Base-by-base conservation (phyloP, 352 stramenopile species). In the Globisporangium okanoganense region DNA sequence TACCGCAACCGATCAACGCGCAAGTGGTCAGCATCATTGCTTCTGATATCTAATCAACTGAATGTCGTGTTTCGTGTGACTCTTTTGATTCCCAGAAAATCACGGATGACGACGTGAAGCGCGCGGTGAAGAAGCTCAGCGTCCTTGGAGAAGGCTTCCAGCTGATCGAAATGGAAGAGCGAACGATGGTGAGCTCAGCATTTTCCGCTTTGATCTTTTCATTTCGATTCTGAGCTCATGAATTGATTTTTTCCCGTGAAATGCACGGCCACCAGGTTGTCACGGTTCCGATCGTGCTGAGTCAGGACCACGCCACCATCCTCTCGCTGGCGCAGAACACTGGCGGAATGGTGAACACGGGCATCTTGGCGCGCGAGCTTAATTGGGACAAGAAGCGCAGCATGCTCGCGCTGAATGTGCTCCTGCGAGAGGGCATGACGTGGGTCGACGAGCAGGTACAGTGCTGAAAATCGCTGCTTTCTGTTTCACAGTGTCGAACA, bases 371-470 rank as follows among this genome's bases (percentile, higher is more conserved):
- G 20, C 75, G 81, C 29, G 76, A 87, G 58, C 78, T 97, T 29
- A 66, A 76, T 6, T 99, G 95, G 95, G 85, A 91, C 61, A 79
- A 88, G 38, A 97, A 98, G 60, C 81, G 96, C 16, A 96, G 88
- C 35, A 94, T 96, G 65, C 73, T 97, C 29, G 92, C 89, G 18
- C 72, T 99, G 5, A 88, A 96, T 60, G 68, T 98, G 36, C 78
- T 99, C 36, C 66, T 98, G 18, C 74, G 85, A 27, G 90, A 98
- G 71, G 95, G 95, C 50, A 99, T 99, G 92, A 96, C 90, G 33
- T 99, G 97, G 97, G 65, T 99, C 29, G 97, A 99, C 71, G 81
- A 96, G 33, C 79, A 97, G 80, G 82, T 95, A 29, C 22, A 0
- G 49, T 25, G n/a, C 7, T 31, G 27, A 18, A 25, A 48, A 24